These are phyloP conservation scores for Nicotiana knightiana DNA, from an alignment of 257 asterid species.

Conservation along the genomic window DNA sequence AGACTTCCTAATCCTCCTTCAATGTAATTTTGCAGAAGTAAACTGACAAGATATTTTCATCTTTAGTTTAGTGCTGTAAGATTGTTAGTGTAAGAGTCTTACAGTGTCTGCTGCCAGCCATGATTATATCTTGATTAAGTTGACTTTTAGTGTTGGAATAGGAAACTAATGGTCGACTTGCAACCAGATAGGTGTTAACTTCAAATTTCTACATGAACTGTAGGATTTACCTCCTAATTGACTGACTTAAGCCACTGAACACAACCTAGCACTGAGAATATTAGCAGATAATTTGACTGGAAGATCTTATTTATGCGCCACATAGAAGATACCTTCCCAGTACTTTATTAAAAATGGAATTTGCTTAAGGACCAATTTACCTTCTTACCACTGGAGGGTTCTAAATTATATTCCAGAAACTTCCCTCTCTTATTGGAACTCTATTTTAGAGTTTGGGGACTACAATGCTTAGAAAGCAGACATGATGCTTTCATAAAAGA, in stretches of 20 bases:
- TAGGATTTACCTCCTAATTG: neutral
- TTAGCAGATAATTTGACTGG: neutral
- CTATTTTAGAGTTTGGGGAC: neutral
- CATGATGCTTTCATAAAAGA: neutral
- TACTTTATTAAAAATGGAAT: neutral
- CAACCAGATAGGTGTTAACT: neutral
- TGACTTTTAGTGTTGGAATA: neutral
- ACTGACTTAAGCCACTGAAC: neutral
- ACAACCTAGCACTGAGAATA: neutral
- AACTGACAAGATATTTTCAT: neutral
- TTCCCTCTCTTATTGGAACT: neutral
- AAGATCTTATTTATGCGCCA: neutral
- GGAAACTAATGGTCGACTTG: neutral
- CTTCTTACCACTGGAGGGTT: neutral
- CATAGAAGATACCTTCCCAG: neutral
- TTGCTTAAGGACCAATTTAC: neutral
- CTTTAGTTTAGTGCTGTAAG: neutral
- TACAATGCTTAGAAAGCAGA: neutral
- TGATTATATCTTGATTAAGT: neutral
- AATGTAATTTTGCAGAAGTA: neutral
- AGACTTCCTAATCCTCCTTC: constrained; percentile 4
- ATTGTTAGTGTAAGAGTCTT: neutral
- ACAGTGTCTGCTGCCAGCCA: neutral
- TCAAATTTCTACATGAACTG: neutral
- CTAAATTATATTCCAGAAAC: constrained; percentile 6